Percentiles rank a stretch among this genome's conserved stretches.
These are phyloP conservation scores for Acidiella bohemica DNA, from an alignment of 495 filamentous ascomycete species.

Conservation along the genomic window DNA sequence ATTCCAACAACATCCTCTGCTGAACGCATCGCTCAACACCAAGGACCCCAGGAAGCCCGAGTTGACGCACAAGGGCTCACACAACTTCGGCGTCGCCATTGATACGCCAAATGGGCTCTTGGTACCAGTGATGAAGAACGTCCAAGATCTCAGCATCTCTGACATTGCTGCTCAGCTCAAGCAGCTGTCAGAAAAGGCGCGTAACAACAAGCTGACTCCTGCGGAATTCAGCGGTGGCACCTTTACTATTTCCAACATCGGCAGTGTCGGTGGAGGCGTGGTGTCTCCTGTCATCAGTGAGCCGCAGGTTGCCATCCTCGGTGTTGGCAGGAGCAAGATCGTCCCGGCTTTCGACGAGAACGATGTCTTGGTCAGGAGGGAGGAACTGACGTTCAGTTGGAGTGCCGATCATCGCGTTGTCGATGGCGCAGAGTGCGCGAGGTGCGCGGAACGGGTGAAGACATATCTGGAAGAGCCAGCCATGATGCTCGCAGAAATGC, in stretches of 20 bases:
- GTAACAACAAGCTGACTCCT: conserved; percentile 56
- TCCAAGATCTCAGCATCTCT: conserved; percentile 55
- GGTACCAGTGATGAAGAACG: conserved; percentile 89
- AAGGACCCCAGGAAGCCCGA: conserved; percentile 43
- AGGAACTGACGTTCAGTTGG: conserved; percentile 82
- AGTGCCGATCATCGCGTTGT: conserved; percentile 91
- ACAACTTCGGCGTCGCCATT: conserved; percentile 95
- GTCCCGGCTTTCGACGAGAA: conserved; percentile 52
- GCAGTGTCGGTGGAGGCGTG: conserved; percentile 89
- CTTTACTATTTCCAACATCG: conserved; percentile 93
- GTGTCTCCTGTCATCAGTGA: conserved; percentile 81
- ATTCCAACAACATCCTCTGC: conserved; percentile 62
- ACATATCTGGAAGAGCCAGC: conserved; percentile 70
- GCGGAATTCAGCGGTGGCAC: conserved; percentile 75
- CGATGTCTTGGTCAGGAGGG: conserved; percentile 45
- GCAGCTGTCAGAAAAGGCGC: conserved; percentile 58
- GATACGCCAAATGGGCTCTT: conserved; percentile 82
- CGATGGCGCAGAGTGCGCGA: conserved; percentile 86
- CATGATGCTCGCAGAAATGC: conserved; percentile 51
- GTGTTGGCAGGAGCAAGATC: conserved; percentile 63
- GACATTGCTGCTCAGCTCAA: conserved; percentile 64
- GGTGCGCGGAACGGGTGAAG: conserved; percentile 68
- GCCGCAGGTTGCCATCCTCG: conserved; percentile 82
- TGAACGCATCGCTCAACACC: conserved; percentile 74
- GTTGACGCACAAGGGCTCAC: conserved; percentile 61